These are phyloP conservation scores for Coffea eugenioides DNA, from an alignment of 257 asterid species.

Conservation along the genomic window DNA sequence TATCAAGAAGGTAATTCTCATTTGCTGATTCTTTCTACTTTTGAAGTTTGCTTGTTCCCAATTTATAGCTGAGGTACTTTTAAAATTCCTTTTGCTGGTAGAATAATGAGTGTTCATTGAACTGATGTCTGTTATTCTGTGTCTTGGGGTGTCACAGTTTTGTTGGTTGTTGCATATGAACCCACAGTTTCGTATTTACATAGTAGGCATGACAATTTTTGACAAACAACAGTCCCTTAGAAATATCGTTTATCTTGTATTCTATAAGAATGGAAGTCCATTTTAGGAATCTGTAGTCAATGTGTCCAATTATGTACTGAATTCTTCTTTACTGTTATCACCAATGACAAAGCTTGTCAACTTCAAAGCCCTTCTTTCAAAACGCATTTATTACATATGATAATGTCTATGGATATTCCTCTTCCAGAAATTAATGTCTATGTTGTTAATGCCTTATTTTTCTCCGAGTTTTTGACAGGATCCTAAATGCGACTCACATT, in stretches of 20 bases:
- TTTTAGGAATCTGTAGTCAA: not conserved
- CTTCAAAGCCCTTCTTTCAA: not conserved
- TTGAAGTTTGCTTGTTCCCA: not conserved
- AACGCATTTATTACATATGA: not conserved
- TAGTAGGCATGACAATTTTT: not conserved
- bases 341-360: not conserved
- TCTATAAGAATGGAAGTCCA: not conserved
- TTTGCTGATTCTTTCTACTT: conserved; percentile 8
- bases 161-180: not conserved
- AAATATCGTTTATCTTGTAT: not conserved
- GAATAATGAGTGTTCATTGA: not conserved
- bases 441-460: not conserved
- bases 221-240: not conserved
- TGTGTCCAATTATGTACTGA: not conserved
- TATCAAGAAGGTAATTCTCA: conserved; percentile 78
- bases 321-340: not conserved
- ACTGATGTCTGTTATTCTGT: not conserved
- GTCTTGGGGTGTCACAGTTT: not conserved
- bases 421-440: not conserved
- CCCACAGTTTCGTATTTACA: not conserved
- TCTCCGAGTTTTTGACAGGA: not conserved
- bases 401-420: not conserved
- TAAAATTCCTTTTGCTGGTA: not conserved
- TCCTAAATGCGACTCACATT: not conserved
- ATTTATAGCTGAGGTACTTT: not conserved